Evolutionary conservation across 495 filamentous ascomycete genomes (phyloP).

Genomic region (Aspergillus asperescens): DNA sequence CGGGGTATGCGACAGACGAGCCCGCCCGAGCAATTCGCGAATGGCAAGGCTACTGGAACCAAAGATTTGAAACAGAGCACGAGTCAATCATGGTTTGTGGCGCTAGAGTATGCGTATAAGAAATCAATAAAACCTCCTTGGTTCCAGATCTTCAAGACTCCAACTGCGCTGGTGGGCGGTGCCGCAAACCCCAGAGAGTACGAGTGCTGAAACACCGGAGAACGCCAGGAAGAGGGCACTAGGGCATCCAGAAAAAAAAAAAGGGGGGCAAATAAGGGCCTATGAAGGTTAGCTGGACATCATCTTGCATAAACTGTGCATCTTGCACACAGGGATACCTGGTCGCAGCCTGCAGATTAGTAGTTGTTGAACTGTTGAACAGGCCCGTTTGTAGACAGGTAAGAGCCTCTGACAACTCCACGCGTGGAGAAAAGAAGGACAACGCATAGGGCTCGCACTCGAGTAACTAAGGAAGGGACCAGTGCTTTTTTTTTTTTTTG

Average conservation of each 20-base stretch:
- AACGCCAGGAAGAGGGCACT: background rate
- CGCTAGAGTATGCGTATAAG: background rate
- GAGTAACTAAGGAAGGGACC: background rate
- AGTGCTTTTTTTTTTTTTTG: conserved; percentile 5
- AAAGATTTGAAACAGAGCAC: background rate
- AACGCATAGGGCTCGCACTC: conserved; percentile 13
- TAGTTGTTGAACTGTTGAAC: background rate
- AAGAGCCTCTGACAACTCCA: background rate
- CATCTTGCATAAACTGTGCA: conserved; percentile 9
- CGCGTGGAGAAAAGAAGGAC: conserved; percentile 12
- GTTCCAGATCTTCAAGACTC: background rate
- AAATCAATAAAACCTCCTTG: background rate
- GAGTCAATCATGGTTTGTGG: background rate
- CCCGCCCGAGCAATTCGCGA: background rate
- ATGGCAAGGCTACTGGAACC: background rate
- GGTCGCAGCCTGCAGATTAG: background rate
- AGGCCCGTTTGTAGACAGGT: conserved; percentile 7
- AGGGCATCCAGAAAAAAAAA: background rate
- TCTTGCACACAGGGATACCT: conserved; percentile 12
- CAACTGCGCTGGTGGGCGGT: background rate
- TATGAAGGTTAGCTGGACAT: background rate
- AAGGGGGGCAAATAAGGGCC: background rate
- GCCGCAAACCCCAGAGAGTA: background rate
- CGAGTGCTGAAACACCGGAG: background rate
- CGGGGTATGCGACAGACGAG: background rate